phyloP scores from a whole-genome alignment of 306 rosid genomes.

The Prunus kanzakura region DNA sequence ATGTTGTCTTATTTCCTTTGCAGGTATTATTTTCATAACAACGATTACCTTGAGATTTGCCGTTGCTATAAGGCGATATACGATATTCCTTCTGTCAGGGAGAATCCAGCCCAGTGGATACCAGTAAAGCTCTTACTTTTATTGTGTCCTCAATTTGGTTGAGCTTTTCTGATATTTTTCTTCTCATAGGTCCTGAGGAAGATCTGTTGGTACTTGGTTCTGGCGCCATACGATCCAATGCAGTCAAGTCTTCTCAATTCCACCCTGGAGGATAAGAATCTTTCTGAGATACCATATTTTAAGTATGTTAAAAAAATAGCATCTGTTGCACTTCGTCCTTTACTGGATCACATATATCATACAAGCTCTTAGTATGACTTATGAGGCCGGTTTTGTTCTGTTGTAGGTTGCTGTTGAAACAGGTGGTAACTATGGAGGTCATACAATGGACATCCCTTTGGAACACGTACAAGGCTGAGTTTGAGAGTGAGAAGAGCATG shows the following conservation, averaged over 20 bases:
- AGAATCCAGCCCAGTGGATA: conserved; percentile 61
- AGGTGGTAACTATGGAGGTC: conserved; percentile 87
- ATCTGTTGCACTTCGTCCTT: background rate
- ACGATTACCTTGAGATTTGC: conserved; percentile 88
- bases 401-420: conserved; percentile 69
- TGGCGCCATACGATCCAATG: conserved; percentile 82
- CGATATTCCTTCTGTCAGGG: conserved; percentile 78
- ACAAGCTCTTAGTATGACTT: conserved; percentile 13
- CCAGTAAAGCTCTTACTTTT: conserved; percentile 42
- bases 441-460: conserved; percentile 83
- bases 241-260: conserved; percentile 94
- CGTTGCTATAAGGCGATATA: conserved; percentile 84
- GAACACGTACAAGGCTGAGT: conserved; percentile 74
- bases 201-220: conserved; percentile 86
- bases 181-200: conserved; percentile 65
- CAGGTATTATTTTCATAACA: conserved; percentile 75
- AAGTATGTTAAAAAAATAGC: conserved; percentile 34
- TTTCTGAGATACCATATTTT: conserved; percentile 70
- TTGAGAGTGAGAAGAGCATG: conserved; percentile 67
- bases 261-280: conserved; percentile 84
- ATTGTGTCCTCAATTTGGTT: background rate
- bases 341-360: background rate
- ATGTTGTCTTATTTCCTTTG: conserved; percentile 12
- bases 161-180: conserved; percentile 18
- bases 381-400: conserved; percentile 10